phyloP scores from a whole-genome alignment of 2,329 filamentous ascomycete genomes.

The Paraconiothyrium brasiliense region DNA sequence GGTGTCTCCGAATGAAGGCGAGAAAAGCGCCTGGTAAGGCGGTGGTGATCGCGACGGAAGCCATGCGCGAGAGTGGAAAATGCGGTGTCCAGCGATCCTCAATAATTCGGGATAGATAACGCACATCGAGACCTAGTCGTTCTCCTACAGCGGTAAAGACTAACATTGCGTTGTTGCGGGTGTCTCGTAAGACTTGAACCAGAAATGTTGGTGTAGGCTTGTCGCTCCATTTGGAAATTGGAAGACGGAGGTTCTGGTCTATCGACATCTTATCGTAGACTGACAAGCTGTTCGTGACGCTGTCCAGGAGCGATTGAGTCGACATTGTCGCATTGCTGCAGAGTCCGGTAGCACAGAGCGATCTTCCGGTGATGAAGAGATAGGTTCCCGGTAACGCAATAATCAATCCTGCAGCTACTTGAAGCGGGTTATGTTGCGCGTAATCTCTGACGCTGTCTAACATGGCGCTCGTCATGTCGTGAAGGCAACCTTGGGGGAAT shows the following conservation, averaged over 20 bases:
- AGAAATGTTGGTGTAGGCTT: constrained; percentile 22
- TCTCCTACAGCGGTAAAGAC: constrained; percentile 21
- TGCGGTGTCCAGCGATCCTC: constrained; percentile 27
- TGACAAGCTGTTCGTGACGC: constrained; percentile 17
- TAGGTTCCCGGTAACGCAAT: constrained; percentile 32
- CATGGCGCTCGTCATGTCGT: constrained; percentile 30
- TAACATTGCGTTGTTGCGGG: constrained; percentile 19
- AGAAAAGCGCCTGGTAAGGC: constrained; percentile 32
- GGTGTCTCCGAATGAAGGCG: constrained; percentile 24
- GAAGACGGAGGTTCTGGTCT: constrained; percentile 19
- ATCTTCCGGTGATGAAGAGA: constrained; percentile 28
- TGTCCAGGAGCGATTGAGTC: constrained; percentile 11
- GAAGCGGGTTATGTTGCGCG: constrained; percentile 33
- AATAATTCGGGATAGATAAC: constrained; percentile 10
- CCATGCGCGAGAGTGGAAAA: constrained; percentile 29
- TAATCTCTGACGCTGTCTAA: constrained; percentile 33
- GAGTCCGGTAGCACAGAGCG: constrained; percentile 21
- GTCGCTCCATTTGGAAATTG: constrained; percentile 27
- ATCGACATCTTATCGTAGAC: constrained; percentile 18
- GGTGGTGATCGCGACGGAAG: constrained; percentile 31
- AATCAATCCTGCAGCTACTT: constrained; percentile 30
- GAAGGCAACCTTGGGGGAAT: too few relatives aligned
- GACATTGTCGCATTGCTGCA: constrained; percentile 17
- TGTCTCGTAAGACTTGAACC: constrained; percentile 25
- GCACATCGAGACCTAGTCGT: constrained; percentile 20